Evolutionary conservation across 1,284 basidiomycete species (phyloP).

Genomic region (Malassezia dermatis): DNA sequence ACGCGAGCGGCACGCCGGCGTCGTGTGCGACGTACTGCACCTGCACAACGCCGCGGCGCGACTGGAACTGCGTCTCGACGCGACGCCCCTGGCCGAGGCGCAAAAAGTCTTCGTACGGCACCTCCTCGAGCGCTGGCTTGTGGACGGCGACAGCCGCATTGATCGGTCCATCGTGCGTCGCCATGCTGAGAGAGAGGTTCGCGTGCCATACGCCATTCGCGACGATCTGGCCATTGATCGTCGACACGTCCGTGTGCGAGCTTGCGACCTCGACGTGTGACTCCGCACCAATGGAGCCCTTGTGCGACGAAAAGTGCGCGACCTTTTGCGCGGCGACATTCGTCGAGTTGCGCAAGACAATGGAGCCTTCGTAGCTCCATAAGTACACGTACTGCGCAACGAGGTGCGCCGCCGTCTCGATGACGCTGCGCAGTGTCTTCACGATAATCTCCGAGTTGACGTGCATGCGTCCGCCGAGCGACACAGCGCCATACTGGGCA

Average conservation of each 20-base stretch:
- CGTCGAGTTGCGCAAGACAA: background rate
- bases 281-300: background rate
- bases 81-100: conserved; percentile 18
- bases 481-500: conserved; percentile 23
- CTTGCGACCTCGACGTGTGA: background rate
- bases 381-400: background rate
- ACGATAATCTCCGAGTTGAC: background rate
- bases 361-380: background rate
- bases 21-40: conserved; percentile 23
- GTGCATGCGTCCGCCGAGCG: conserved; percentile 9
- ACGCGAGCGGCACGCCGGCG: conserved; percentile 20
- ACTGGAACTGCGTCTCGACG: conserved; percentile 20
- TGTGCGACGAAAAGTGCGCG: background rate
- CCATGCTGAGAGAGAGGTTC: conserved; percentile 25
- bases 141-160: conserved; percentile 24
- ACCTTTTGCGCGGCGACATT: background rate
- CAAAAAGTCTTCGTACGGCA: conserved; percentile 17
- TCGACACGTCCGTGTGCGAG: background rate
- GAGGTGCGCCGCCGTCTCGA: background rate
- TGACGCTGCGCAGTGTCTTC: background rate
- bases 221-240: background rate
- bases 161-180: conserved; percentile 20
- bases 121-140: conserved; percentile 17
- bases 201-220: conserved; percentile 16
- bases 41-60: conserved; percentile 23